A percentile compares a stretch with the other conserved stretches of the same genome.
phyloP scores from a whole-genome alignment of 768 basidiomycete genomes.

The Hemileccinum impolitum region DNA sequence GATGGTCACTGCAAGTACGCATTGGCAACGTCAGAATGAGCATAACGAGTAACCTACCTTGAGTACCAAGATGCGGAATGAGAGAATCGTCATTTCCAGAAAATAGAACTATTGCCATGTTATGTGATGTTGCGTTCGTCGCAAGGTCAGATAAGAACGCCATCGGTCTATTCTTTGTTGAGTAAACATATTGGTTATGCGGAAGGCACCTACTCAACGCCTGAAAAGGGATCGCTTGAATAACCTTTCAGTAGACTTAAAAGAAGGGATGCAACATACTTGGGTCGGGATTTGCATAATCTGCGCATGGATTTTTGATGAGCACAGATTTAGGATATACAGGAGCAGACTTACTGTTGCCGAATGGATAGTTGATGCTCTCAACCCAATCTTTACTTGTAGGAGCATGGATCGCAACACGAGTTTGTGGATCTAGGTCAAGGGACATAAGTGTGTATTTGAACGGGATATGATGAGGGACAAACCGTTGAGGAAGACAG shows the following conservation, averaged over 20 bases:
- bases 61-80: constrained; percentile 58
- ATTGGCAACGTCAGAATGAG: constrained; percentile 2
- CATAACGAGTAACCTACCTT: constrained; percentile 40
- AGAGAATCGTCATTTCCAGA: constrained; percentile 72
- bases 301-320: constrained; percentile 13
- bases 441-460: background rate
- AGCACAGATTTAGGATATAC: background rate
- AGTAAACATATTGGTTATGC: background rate
- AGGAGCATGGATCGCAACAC: constrained; percentile 66
- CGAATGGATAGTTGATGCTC: constrained; percentile 35
- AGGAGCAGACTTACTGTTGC: constrained; percentile 22
- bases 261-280: constrained; percentile 25
- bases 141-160: constrained; percentile 64
- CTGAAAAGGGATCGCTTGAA: constrained; percentile 16
- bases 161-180: constrained; percentile 46
- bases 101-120: constrained; percentile 53
- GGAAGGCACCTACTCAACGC: constrained; percentile 29
- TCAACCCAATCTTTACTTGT: constrained; percentile 47
- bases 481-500: constrained; percentile 62
- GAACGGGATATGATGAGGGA: background rate
- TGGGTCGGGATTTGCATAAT: constrained; percentile 23
- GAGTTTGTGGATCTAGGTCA: constrained; percentile 47
- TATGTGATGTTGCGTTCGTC: constrained; percentile 52
- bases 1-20: constrained; percentile 44
- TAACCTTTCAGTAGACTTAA: background rate